Percentiles rank a stretch among this genome's conserved stretches.
Evolutionary conservation across 2,329 filamentous ascomycete genomes (phyloP).

Genomic region (Penicillium sp.): DNA sequence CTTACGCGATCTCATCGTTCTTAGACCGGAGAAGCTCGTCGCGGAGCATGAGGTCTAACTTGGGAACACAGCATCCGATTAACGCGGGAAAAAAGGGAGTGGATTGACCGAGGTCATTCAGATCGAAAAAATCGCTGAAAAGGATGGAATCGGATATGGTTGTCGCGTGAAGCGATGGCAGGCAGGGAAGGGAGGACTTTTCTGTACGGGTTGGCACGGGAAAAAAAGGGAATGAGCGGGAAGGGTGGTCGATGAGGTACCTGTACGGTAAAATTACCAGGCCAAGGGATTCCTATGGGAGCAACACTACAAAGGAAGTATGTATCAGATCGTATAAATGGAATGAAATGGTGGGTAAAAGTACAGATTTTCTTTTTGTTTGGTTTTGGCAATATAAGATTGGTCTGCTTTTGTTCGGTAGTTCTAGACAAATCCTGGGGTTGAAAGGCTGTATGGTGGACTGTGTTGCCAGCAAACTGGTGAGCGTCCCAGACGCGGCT

Average conservation of each 20-base stretch:
- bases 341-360: too few species aligned
- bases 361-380: too few species aligned
- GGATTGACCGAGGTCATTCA: constrained; percentile 47
- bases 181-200: constrained; percentile 40
- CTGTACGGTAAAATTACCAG: constrained; percentile 6
- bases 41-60: constrained; percentile 54
- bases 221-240: constrained; percentile 10
- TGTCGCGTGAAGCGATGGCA: constrained; percentile 43
- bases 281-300: neutral
- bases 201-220: constrained; percentile 28
- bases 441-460: neutral
- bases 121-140: constrained; percentile 50
- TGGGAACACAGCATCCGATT: constrained; percentile 55
- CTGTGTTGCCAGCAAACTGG: constrained; percentile 3
- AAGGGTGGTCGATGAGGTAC: neutral
- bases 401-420: too few species aligned
- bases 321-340: too few species aligned
- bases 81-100: constrained; percentile 49
- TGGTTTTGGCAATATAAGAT: too few species aligned
- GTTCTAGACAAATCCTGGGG: neutral
- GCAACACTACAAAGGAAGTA: neutral
- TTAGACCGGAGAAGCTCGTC: constrained; percentile 55
- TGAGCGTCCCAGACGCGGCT: constrained; percentile 13
- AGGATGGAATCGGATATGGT: constrained; percentile 48
- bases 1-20: constrained; percentile 57